A percentile compares a stretch with the other conserved stretches of the same genome.
Conservation (phyloP, 176 grass and related monocot species). For the Carex scoparia region DNA sequence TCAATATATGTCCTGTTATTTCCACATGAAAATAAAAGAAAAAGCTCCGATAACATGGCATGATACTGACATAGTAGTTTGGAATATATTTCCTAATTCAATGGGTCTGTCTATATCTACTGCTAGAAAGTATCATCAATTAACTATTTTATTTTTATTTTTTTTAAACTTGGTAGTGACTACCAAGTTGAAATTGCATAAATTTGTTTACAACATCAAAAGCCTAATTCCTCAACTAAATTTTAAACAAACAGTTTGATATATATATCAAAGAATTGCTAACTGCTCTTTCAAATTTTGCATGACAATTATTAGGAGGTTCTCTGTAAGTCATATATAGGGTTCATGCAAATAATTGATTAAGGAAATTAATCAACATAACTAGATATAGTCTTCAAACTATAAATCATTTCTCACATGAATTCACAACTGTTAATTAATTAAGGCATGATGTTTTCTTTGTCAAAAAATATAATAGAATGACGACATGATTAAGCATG, state of each 20-base stretch:
- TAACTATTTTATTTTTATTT: too few species aligned
- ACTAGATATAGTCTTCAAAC: not conserved
- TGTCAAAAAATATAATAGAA: not conserved
- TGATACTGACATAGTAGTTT: not conserved
- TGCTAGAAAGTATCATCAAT: not conserved
- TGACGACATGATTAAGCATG: not conserved
- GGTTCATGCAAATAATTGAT: not conserved
- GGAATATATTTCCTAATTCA: conserved; percentile 7
- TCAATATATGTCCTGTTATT: not conserved
- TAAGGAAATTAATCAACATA: not conserved
- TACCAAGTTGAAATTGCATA: too few species aligned
- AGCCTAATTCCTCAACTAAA: not conserved
- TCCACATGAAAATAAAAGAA: not conserved
- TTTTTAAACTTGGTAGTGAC: too few species aligned
- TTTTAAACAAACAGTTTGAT: not conserved
- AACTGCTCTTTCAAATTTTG: not conserved
- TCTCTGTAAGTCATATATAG: too few species aligned
- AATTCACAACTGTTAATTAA: not conserved
- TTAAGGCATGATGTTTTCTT: not conserved
- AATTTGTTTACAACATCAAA: too few species aligned
- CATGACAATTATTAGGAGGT: not conserved
- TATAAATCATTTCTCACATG: not conserved
- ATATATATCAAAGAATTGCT: not conserved
- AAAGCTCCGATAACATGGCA: not conserved
- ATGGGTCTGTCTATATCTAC: not conserved